phyloP scores from a whole-genome alignment of 2,329 filamentous ascomycete species.

The Fusarium sp. region DNA sequence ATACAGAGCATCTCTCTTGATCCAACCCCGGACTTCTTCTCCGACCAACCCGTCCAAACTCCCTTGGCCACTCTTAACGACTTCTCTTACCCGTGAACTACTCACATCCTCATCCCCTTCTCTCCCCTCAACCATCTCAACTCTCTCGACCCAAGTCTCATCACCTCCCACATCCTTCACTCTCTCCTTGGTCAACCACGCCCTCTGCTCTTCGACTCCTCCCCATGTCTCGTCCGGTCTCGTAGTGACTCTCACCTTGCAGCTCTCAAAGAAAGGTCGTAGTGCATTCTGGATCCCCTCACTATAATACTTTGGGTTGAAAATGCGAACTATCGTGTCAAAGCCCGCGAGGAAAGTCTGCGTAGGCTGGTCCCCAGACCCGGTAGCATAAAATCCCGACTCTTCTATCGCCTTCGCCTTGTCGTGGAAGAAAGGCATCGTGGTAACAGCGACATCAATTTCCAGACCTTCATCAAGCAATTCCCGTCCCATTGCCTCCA shows the following conservation, averaged over 20 bases:
- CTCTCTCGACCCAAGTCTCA: constrained; percentile 66
- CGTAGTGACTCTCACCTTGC: constrained; percentile 72
- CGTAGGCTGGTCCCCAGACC: constrained; percentile 44
- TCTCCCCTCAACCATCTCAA: constrained; percentile 67
- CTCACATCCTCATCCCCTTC: constrained; percentile 61
- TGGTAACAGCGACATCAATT: constrained; percentile 77
- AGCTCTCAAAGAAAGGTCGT: constrained; percentile 70
- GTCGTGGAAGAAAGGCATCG: constrained; percentile 77
- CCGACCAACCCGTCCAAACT: constrained; percentile 66
- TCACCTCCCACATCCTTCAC: constrained; percentile 65
- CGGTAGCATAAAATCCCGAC: constrained; percentile 54
- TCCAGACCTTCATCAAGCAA: constrained; percentile 51
- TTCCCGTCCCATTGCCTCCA: constrained; percentile 74
- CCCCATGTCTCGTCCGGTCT: constrained; percentile 72
- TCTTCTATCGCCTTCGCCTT: constrained; percentile 71
- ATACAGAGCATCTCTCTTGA: constrained; percentile 69
- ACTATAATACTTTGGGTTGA: constrained; percentile 77
- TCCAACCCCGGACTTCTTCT: constrained; percentile 65
- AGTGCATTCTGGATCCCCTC: constrained; percentile 63
- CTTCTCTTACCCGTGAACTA: constrained; percentile 72
- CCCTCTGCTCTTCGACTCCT: constrained; percentile 52
- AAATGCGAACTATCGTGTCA: constrained; percentile 79
- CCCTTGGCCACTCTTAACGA: constrained; percentile 62
- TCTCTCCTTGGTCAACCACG: constrained; percentile 61
- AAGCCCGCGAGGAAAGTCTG: constrained; percentile 80